Evolutionary conservation across 345 rosid genomes (phyloP), one percentile per base, ranked within the genome.

Genomic region (Eucalyptus caleyi): DNA sequence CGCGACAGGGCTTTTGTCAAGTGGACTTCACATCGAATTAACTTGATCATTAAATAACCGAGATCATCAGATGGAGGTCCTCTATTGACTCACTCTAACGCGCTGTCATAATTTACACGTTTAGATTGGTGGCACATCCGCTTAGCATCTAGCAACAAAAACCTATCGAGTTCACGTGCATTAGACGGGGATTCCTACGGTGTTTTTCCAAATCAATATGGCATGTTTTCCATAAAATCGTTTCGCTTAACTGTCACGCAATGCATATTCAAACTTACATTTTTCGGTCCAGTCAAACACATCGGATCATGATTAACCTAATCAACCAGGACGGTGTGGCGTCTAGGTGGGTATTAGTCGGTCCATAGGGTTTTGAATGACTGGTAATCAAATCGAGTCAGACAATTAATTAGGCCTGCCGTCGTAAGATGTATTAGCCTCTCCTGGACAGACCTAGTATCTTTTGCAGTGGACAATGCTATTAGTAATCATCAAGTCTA

Each of bases 1-100:
- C 1, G 2, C 3, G 9, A 3, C 2, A n/a, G 0, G 77, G 37
- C 77, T 65, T 37, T n/a, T 1, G 19, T 65, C 21, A 4, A n/a
- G 77, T 15, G 37, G 21, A n/a, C 37, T 12, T 62, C 4, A 13
- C 69, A 13, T 30, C 8, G 34, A 30, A 62, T 27, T 62, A 7
- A 62, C 32, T 27, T 4, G 18, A 62, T 27, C 2, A 14, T 26
- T 13, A 8, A 16, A n/a, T 9, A 65, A n/a, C 37, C 19, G 4
- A 13, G 4, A 27, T 62, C 34, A 12, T 62, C 4, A 2, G 1
- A 3, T 62, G 9, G 9, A 30, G 69, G 8, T 12, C 5, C 69
- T 62, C 69, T 27, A 13, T 30, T 6, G 16, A 62, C 9, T 62
- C 32, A 7, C 69, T 62, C 32, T 62, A 30, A 62, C 7, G 18